Percentiles rank a stretch among this genome's conserved stretches.
phyloP scores from a whole-genome alignment of 768 basidiomycete genomes.

The Amanita fuliginea region DNA sequence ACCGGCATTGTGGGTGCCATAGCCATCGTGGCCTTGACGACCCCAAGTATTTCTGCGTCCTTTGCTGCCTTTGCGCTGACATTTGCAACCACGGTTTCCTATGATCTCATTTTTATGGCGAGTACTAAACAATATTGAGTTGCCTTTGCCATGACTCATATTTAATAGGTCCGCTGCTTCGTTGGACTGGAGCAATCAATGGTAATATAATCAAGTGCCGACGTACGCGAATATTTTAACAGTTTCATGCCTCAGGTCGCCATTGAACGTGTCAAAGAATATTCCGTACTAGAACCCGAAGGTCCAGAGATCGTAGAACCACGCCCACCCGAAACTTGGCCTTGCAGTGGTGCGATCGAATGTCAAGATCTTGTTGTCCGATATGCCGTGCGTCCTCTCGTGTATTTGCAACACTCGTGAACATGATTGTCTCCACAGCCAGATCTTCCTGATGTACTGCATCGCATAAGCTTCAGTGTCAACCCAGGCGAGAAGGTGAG shows the following conservation, averaged over 20 bases:
- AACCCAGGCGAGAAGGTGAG: constrained; percentile 64
- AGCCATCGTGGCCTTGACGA: constrained; percentile 52
- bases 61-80: constrained; percentile 80
- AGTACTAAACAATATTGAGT: constrained; percentile 8
- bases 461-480: constrained; percentile 65
- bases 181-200: constrained; percentile 88
- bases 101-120: constrained; percentile 61
- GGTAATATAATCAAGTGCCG: constrained; percentile 29
- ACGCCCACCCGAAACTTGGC: constrained; percentile 75
- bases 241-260: constrained; percentile 41
- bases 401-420: not conserved
- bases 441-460: constrained; percentile 78
- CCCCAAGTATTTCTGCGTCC: constrained; percentile 67
- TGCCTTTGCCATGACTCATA: not conserved
- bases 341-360: constrained; percentile 52
- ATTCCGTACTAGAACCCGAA: constrained; percentile 69
- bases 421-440: constrained; percentile 33
- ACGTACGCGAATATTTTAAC: not conserved
- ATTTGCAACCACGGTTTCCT: constrained; percentile 69
- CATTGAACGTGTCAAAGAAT: constrained; percentile 86
- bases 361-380: constrained; percentile 69
- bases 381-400: constrained; percentile 49
- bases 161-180: constrained; percentile 54
- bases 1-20: constrained; percentile 63
- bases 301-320: constrained; percentile 80